These are phyloP conservation scores for Mollisiaceae sp. DNA, from an alignment of 2,329 filamentous ascomycete species.

Conservation along the genomic window DNA sequence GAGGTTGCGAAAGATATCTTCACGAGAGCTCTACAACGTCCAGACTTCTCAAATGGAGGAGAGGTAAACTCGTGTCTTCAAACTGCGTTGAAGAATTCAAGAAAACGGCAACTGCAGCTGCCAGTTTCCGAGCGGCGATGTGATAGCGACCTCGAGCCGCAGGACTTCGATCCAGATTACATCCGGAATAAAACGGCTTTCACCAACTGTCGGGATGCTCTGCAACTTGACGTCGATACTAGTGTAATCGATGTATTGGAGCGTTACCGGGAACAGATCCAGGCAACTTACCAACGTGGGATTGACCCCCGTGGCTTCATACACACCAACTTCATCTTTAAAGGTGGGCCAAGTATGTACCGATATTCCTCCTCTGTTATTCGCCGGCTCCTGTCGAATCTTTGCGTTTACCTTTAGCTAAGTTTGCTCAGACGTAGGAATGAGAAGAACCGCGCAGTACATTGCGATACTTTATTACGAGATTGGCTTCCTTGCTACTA, in stretches of 20 bases:
- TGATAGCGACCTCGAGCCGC: slow-evolving; percentile 32
- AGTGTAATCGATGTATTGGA: slow-evolving; percentile 52
- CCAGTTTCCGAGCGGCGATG: slow-evolving; percentile 33
- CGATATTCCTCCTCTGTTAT: too few relatives aligned
- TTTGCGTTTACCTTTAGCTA: too few relatives aligned
- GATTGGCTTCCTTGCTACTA: too few relatives aligned
- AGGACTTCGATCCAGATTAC: slow-evolving; percentile 58
- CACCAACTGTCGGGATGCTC: slow-evolving; percentile 51
- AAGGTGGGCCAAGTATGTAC: slow-evolving; percentile 50
- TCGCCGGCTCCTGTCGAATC: too few relatives aligned
- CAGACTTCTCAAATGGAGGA: neutral
- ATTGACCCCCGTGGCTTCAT: slow-evolving; percentile 56
- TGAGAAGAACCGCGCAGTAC: too few relatives aligned
- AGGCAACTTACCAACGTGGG: slow-evolving; percentile 48
- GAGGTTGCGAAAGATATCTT: too few relatives aligned
- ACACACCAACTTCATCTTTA: slow-evolving; percentile 59
- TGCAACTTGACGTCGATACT: slow-evolving; percentile 55
- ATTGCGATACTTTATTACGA: too few relatives aligned
- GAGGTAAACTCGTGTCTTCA: slow-evolving; percentile 65
- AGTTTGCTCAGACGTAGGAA: too few relatives aligned
- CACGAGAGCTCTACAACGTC: too few relatives aligned
- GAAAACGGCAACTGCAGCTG: slow-evolving; percentile 44
- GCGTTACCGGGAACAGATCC: slow-evolving; percentile 51
- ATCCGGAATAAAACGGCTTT: slow-evolving; percentile 47
- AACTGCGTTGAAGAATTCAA: slow-evolving; percentile 52